Conservation (phyloP, 2,329 filamentous ascomycete genomes). For the Trichoderma aggressivum region DNA sequence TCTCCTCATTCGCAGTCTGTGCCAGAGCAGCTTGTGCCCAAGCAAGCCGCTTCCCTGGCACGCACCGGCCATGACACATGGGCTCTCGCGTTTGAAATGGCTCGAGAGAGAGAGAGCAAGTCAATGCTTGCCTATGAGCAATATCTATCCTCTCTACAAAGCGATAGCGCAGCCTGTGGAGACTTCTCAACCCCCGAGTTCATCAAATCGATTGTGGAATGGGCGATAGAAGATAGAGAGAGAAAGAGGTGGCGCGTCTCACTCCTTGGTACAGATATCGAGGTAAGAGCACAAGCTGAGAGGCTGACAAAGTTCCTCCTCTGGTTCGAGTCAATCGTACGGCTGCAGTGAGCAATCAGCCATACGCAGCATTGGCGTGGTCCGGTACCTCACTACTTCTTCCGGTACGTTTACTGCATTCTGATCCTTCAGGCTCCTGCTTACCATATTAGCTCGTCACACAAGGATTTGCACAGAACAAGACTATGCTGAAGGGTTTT, state of each 20-base stretch:
- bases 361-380: slow-evolving; percentile 28
- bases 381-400: slow-evolving; percentile 26
- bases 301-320: slow-evolving; percentile 25
- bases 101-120: background rate
- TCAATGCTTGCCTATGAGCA: background rate
- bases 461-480: slow-evolving; percentile 16
- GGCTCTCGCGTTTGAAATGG: background rate
- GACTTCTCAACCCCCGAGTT: background rate
- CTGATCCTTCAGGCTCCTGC: background rate
- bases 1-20: background rate
- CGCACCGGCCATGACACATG: background rate
- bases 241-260: slow-evolving; percentile 24
- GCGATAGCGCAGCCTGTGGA: background rate
- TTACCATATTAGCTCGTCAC: slow-evolving; percentile 18
- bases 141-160: background rate
- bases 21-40: background rate
- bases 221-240: slow-evolving; percentile 17
- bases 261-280: slow-evolving; percentile 22
- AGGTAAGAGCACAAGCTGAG: slow-evolving; percentile 24
- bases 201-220: background rate
- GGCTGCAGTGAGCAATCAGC: slow-evolving; percentile 23
- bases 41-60: background rate
- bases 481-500: slow-evolving; percentile 26
- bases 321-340: slow-evolving; percentile 26
- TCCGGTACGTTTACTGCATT: slow-evolving; percentile 18